A percentile compares a stretch with the other conserved stretches of the same genome.
phyloP scores from a whole-genome alignment of 2,329 filamentous ascomycete species.

The Sclerotinia sclerotiorum region DNA sequence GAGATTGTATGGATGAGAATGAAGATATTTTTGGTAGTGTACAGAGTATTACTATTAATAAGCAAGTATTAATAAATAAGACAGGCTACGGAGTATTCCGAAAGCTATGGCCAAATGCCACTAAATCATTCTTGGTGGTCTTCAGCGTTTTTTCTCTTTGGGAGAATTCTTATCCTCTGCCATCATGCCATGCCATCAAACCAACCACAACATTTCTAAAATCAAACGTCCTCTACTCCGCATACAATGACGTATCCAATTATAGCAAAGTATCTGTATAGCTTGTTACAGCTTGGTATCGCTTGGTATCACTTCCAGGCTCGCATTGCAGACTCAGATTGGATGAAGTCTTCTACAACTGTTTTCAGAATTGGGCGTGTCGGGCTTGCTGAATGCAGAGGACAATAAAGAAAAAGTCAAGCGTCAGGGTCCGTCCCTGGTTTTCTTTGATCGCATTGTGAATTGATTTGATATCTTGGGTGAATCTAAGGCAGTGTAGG shows the following conservation, averaged over 20 bases:
- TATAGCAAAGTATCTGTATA: too few relatives aligned
- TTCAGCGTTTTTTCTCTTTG: not conserved
- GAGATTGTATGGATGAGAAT: not conserved
- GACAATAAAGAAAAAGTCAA: conserved; percentile 2
- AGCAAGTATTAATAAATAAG: too few relatives aligned
- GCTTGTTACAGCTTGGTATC: not conserved
- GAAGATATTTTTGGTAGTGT: too few relatives aligned
- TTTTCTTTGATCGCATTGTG: not conserved
- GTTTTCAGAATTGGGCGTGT: not conserved
- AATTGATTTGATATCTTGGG: not conserved
- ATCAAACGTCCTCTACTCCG: not conserved
- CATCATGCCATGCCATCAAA: not conserved
- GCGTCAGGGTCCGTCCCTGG: conserved; percentile 4
- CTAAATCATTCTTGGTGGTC: too few relatives aligned
- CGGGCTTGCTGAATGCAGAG: not conserved
- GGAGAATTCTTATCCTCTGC: not conserved
- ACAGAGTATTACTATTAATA: too few relatives aligned
- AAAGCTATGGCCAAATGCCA: too few relatives aligned
- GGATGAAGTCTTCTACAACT: not conserved
- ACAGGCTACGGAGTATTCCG: too few relatives aligned
- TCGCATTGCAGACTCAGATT: not conserved
- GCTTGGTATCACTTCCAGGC: not conserved
- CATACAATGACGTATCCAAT: not conserved
- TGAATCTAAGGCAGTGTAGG: not conserved
- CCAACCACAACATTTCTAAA: not conserved